Conservation (phyloP, 179 eudicot species). For the Vitellaria paradoxa region DNA sequence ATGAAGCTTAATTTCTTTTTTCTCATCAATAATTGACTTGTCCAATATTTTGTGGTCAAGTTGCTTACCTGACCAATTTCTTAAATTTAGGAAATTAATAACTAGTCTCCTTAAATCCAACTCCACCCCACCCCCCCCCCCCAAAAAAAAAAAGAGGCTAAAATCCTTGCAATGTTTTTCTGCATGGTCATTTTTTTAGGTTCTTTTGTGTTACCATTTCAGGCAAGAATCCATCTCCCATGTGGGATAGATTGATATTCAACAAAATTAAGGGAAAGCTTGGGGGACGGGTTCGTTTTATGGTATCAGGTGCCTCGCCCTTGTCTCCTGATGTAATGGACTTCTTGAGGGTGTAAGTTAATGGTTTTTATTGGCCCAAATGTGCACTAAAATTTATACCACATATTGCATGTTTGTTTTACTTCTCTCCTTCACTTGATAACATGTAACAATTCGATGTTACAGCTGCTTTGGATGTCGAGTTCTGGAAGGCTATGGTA, state of each 20-base stretch:
- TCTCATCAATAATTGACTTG: too few relatives aligned
- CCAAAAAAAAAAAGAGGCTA: too few relatives aligned
- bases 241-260: conserved; percentile 56
- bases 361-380: conserved; percentile 3
- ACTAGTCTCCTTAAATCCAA: too few relatives aligned
- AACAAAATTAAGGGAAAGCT: conserved; percentile 49
- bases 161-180: not conserved
- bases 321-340: conserved; percentile 59
- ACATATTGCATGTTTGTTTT: not conserved
- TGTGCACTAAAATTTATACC: not conserved
- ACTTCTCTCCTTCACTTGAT: not conserved
- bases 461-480: conserved; percentile 53
- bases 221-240: conserved; percentile 55
- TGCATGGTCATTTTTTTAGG: not conserved
- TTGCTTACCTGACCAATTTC: too few relatives aligned
- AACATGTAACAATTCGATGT: not conserved
- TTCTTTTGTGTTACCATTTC: conserved; percentile 15
- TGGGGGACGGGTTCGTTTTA: conserved; percentile 48
- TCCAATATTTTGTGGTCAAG: too few relatives aligned
- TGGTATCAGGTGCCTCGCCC: conserved; percentile 57
- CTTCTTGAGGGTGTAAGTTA: conserved; percentile 49
- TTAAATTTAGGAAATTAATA: too few relatives aligned
- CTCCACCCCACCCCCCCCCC: too few relatives aligned
- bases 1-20: too few relatives aligned
- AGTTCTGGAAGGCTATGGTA: conserved; percentile 55